Conservation (phyloP, 1,284 basidiomycete genomes). For the Cutaneotrichosporon cyanovorans region DNA sequence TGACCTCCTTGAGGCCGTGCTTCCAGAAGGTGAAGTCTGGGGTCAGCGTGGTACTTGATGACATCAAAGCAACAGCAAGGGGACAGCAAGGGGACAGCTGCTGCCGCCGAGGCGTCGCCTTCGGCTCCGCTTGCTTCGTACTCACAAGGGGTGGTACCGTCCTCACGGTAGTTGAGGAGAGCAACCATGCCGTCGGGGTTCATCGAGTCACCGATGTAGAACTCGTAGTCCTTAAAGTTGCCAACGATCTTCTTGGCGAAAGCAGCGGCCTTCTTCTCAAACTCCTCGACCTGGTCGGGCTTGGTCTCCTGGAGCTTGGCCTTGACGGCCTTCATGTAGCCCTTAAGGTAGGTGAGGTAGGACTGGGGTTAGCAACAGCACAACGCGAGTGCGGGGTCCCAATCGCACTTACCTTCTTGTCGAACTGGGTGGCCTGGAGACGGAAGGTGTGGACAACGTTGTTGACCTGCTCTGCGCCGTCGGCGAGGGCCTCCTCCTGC, state of each 20-base stretch:
- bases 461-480: slow-evolving; percentile 71
- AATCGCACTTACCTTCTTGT: slow-evolving; percentile 64
- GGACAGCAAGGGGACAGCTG: too few species aligned
- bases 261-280: slow-evolving; percentile 72
- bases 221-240: slow-evolving; percentile 64
- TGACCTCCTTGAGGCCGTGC: slow-evolving; percentile 67
- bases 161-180: slow-evolving; percentile 46
- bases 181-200: slow-evolving; percentile 82
- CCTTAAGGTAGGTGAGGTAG: slow-evolving; percentile 83
- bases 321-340: slow-evolving; percentile 78
- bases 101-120: too few species aligned
- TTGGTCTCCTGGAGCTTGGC: slow-evolving; percentile 53
- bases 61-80: background rate
- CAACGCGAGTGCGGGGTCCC: background rate
- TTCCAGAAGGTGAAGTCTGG: slow-evolving; percentile 75
- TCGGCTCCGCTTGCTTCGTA: slow-evolving; percentile 4
- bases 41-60: slow-evolving; percentile 40
- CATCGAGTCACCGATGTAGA: slow-evolving; percentile 79
- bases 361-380: slow-evolving; percentile 37
- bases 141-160: slow-evolving; percentile 44
- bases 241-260: slow-evolving; percentile 82
- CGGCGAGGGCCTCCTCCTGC: slow-evolving; percentile 70
- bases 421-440: slow-evolving; percentile 73
- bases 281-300: slow-evolving; percentile 64
- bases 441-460: slow-evolving; percentile 91